Evolutionary conservation across 164 flowering plant genomes (phyloP).

Genomic region (Piper betle): DNA sequence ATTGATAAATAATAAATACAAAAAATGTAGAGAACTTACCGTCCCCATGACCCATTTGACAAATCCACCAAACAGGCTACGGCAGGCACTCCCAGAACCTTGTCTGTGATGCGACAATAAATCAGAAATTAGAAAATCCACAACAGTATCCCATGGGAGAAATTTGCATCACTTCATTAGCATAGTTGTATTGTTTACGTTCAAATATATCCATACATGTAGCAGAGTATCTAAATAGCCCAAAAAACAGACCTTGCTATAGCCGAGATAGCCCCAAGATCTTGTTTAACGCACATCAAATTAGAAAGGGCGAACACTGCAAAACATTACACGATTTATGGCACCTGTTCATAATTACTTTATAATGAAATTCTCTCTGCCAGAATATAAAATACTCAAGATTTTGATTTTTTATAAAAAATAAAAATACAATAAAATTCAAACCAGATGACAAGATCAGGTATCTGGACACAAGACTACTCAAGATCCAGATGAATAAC

Average conservation of each 20-base stretch:
- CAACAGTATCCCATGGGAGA: background rate
- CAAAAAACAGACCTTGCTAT: constrained; percentile 66
- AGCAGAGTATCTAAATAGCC: background rate
- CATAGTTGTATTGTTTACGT: background rate
- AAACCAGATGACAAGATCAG: too few relatives aligned
- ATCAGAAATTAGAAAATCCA: background rate
- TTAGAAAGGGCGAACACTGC: constrained; percentile 86
- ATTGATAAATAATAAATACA: background rate
- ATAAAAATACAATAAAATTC: too few relatives aligned
- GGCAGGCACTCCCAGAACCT: constrained; percentile 99
- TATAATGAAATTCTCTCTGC: too few relatives aligned
- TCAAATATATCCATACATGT: background rate
- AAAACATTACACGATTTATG: constrained; percentile 4
- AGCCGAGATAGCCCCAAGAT: constrained; percentile 68
- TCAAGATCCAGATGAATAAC: too few relatives aligned
- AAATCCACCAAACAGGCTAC: constrained; percentile 95
- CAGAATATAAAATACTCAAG: too few relatives aligned
- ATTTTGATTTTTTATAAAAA: too few relatives aligned
- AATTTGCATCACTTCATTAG: background rate
- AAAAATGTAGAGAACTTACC: constrained; percentile 27
- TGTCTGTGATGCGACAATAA: constrained; percentile 39
- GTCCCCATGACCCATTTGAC: constrained; percentile 98
- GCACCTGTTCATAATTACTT: too few relatives aligned
- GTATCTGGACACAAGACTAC: too few relatives aligned
- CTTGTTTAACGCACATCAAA: constrained; percentile 84